A percentile compares a stretch with the other conserved stretches of the same genome.
Conservation (phyloP, 2,329 filamentous ascomycete genomes). For the Paecilomyces formosus region DNA sequence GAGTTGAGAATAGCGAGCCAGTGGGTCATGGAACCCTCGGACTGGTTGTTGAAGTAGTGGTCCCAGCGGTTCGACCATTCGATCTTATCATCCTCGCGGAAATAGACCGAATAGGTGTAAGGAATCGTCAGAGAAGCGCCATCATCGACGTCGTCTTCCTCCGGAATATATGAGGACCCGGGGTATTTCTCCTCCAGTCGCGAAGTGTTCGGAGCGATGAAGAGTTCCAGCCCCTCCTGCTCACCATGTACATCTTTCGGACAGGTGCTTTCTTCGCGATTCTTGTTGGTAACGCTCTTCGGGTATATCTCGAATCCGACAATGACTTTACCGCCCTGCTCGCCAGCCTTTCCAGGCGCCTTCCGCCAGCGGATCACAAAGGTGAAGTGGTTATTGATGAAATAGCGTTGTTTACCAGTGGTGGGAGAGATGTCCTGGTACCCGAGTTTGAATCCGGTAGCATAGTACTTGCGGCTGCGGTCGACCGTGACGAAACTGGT, state of each 20-base stretch:
- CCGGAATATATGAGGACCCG: conserved; percentile 53
- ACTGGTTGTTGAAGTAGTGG: conserved; percentile 81
- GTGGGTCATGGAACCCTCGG: conserved; percentile 72
- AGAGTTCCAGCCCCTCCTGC: conserved; percentile 60
- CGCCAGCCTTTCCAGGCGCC: conserved; percentile 61
- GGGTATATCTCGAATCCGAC: conserved; percentile 87
- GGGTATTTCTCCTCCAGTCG: conserved; percentile 48
- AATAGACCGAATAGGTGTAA: conserved; percentile 86
- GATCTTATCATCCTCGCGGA: conserved; percentile 69
- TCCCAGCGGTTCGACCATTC: conserved; percentile 86
- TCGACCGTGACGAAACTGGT: conserved; percentile 84
- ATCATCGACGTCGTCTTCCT: conserved; percentile 54
- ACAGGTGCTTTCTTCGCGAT: conserved; percentile 58
- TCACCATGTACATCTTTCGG: conserved; percentile 59
- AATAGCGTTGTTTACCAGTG: conserved; percentile 58
- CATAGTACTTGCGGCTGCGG: conserved; percentile 79
- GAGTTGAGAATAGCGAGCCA: conserved; percentile 88
- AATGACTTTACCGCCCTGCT: conserved; percentile 67
- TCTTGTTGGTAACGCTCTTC: conserved; percentile 64
- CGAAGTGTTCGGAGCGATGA: conserved; percentile 57
- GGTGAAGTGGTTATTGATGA: conserved; percentile 81
- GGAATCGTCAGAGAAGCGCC: conserved; percentile 64
- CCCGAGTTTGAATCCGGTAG: conserved; percentile 81
- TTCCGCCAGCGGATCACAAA: conserved; percentile 72
- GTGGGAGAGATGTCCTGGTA: conserved; percentile 59